Conservation (phyloP, 2,329 filamentous ascomycete species). For the Fusarium longipes region DNA sequence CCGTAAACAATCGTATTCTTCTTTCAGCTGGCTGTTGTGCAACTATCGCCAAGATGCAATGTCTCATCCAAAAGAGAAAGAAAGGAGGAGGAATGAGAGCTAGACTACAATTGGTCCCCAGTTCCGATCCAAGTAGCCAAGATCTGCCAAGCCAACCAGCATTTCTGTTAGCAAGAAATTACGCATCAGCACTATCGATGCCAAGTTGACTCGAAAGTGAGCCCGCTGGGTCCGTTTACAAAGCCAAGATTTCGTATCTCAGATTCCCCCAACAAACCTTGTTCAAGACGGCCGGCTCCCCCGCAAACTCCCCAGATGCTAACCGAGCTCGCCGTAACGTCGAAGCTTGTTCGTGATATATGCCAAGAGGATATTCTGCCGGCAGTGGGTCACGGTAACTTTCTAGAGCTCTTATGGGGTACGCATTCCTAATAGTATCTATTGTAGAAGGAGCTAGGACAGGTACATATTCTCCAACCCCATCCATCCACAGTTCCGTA, state of each 20-base stretch:
- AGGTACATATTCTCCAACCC: neutral
- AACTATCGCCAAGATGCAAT: neutral
- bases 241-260: neutral
- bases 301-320: neutral
- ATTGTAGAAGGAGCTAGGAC: neutral
- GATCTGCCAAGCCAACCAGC: neutral
- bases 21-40: neutral
- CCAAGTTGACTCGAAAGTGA: conserved; percentile 4
- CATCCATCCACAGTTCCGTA: neutral
- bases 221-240: neutral
- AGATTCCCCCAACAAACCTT: neutral
- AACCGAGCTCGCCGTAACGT: neutral
- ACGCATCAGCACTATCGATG: neutral
- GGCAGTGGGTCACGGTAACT: neutral
- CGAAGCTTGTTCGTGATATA: neutral
- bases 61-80: too few relatives aligned
- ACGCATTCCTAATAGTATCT: neutral
- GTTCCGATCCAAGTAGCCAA: neutral
- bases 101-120: neutral
- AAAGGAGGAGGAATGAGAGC: neutral
- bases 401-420: neutral
- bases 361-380: neutral
- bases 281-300: neutral
- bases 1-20: neutral
- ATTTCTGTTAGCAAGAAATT: neutral